A percentile compares a stretch with the other conserved stretches of the same genome.
Evolutionary conservation across 768 basidiomycete species (phyloP).

Genomic region (Rhizopogon vinicolor): DNA sequence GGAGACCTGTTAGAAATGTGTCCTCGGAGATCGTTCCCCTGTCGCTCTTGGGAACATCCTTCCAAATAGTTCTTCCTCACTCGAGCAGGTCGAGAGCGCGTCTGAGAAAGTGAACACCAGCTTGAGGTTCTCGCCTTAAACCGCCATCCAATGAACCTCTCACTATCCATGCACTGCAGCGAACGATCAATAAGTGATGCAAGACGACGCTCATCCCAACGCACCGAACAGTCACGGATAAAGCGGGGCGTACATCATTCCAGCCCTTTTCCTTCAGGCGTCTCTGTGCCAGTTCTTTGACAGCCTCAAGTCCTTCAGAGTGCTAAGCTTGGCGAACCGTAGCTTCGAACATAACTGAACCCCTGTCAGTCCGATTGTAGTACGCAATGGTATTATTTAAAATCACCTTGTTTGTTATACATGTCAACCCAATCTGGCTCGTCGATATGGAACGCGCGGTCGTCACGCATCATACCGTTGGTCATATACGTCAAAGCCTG

Average conservation of each 20-base stretch:
- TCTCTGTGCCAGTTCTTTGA: conserved; percentile 18
- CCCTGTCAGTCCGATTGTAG: background rate
- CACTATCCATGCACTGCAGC: conserved; percentile 17
- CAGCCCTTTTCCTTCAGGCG: conserved; percentile 19
- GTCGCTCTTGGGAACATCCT: conserved; percentile 8
- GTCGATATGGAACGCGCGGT: conserved; percentile 18
- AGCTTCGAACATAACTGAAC: conserved; percentile 16
- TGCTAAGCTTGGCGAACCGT: conserved; percentile 15
- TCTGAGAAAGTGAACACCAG: conserved; percentile 8
- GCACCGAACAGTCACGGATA: conserved; percentile 35
- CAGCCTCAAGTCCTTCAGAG: conserved; percentile 3
- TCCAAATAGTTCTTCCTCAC: conserved; percentile 12
- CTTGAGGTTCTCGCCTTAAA: background rate
- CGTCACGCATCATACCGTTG: conserved; percentile 24
- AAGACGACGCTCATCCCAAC: background rate
- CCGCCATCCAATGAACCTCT: conserved; percentile 6
- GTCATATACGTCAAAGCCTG: conserved; percentile 15
- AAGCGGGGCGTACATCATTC: conserved; percentile 26
- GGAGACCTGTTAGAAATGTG: conserved; percentile 7
- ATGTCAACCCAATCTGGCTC: conserved; percentile 11
- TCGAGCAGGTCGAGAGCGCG: conserved; percentile 9
- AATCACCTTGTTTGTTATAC: conserved; percentile 19
- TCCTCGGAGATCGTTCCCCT: conserved; percentile 15
- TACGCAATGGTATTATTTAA: background rate
- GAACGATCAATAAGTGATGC: background rate